Evolutionary conservation across 495 filamentous ascomycete species (phyloP), one percentile per base, ranked within the genome.

Genomic region (Penicillium flavigenum): DNA sequence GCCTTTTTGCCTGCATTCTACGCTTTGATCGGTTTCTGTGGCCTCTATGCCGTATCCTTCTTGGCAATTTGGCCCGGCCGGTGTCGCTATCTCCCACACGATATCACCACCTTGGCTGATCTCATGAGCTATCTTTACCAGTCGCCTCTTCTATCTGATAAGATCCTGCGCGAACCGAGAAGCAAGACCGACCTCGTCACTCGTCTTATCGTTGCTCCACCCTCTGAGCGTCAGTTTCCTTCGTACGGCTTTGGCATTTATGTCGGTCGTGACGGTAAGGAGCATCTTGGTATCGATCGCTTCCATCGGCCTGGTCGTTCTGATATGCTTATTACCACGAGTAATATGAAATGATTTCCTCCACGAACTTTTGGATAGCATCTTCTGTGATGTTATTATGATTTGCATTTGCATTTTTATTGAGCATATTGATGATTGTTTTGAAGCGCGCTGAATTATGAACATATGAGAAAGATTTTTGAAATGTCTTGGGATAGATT

Each of bases 71-170:
- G 86, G 62, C 76, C 77, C 9, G 69, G 83, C 7, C 71, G 75
- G 19, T 68, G 71, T 27, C 80, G 87, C 51, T 77, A 84, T 20
- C 79, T 91, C 11, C 88, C 90, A 0, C 90, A 92, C 60, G 81
- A 81, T 26, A 83, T 88, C 22, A 82, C 73, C 44, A 89, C 82
- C 38, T 71, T 95, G 1, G 88, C 86, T 3, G 89, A 93, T 70
- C 77, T 90, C n/a, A 77, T 92, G 57, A 85, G 82, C 64, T 92
- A 89, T 60, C 71, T 93, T 38, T 87, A 87, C 50, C 82, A 82
- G 60, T 87, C 85, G 38, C 83, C 83, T 10, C 72, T 95, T 16
- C 69, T 91, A 1, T 77, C 80, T 4, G 90, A 94, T 56, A 77
- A 83, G 36, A 77, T 86, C 0, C 88, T 95, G 53, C 72, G 74